Evolutionary conservation across 495 filamentous ascomycete genomes (phyloP).

Genomic region (Delitschia confertaspora): DNA sequence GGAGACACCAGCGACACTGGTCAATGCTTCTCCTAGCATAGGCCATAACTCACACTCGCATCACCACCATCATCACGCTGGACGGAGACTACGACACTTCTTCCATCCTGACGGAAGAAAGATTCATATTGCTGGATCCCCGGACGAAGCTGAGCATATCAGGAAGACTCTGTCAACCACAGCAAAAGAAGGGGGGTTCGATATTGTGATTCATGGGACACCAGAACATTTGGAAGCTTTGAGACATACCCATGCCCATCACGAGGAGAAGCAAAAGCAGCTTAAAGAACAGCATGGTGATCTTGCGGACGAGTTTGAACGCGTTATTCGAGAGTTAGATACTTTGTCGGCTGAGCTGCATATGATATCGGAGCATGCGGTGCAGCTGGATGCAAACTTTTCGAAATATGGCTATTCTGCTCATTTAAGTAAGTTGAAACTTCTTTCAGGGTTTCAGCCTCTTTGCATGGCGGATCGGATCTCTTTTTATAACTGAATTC

Average conservation of each 20-base stretch:
- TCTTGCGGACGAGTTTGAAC: conserved; percentile 45
- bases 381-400: conserved; percentile 48
- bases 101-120: conserved; percentile 45
- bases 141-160: conserved; percentile 42
- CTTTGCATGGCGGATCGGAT: too few relatives aligned
- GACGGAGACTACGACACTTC: conserved; percentile 41
- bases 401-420: conserved; percentile 50
- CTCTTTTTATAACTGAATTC: neutral
- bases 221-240: conserved; percentile 46
- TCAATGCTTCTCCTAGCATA: too few relatives aligned
- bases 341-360: conserved; percentile 43
- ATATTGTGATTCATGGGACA: conserved; percentile 46
- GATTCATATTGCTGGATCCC: conserved; percentile 46
- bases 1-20: too few relatives aligned
- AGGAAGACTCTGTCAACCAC: conserved; percentile 34
- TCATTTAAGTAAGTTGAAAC: conserved; percentile 40
- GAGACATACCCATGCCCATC: conserved; percentile 40
- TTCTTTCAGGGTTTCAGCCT: neutral
- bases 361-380: conserved; percentile 42
- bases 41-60: neutral
- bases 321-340: conserved; percentile 42
- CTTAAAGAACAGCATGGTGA: conserved; percentile 40
- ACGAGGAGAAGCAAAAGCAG: conserved; percentile 37
- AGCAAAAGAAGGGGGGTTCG: conserved; percentile 40
- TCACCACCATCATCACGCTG: conserved; percentile 22